Evolutionary conservation across 345 rosid species (phyloP).

Genomic region (Eucalyptus melliodora): DNA sequence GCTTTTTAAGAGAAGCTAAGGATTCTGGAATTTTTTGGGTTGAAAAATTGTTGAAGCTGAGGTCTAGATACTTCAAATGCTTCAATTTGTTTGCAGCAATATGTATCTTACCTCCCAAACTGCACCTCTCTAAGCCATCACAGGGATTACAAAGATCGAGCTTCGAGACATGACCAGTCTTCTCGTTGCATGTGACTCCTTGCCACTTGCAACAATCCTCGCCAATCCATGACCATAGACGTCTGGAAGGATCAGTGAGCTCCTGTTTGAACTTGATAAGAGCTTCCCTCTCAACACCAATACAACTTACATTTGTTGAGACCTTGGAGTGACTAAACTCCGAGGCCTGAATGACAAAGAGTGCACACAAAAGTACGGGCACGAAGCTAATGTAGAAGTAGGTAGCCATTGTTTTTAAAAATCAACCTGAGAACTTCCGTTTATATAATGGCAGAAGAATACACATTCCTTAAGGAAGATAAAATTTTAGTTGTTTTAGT

Average conservation of each 20-base stretch:
- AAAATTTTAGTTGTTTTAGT: not conserved
- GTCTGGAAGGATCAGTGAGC: not conserved
- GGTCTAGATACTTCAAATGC: not conserved
- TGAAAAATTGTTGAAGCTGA: not conserved
- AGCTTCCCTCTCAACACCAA: not conserved
- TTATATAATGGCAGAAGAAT: not conserved
- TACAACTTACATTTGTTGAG: not conserved
- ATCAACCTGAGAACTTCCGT: not conserved
- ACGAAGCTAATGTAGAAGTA: not conserved
- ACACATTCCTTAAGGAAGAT: not conserved
- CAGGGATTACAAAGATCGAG: not conserved
- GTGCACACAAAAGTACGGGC: not conserved
- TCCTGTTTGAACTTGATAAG: not conserved
- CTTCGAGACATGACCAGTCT: not conserved
- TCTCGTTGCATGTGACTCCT: slow-evolving; percentile 3
- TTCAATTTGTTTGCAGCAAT: not conserved
- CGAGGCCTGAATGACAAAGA: not conserved
- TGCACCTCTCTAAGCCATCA: not conserved
- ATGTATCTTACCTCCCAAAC: not conserved
- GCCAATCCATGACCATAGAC: slow-evolving; percentile 14
- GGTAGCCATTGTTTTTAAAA: not conserved
- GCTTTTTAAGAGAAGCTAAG: not conserved
- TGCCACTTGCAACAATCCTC: slow-evolving; percentile 9
- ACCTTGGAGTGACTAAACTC: not conserved
- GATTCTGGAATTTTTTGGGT: not conserved